Evolutionary conservation across 73 alveolate genomes (phyloP).

Genomic region (Stentor coeruleus): DNA sequence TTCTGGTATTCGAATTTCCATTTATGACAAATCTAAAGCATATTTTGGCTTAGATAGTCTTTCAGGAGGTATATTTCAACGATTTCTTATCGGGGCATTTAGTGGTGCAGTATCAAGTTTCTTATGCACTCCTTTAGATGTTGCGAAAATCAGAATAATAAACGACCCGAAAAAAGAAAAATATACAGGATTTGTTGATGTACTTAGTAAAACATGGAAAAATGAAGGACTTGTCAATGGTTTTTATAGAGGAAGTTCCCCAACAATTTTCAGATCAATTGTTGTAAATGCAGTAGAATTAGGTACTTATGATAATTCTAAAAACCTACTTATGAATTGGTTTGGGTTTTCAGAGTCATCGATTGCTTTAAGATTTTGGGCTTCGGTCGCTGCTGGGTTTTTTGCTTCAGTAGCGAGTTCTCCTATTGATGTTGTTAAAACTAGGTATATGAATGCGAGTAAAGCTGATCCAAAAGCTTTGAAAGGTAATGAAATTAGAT

Average conservation of each 20-base stretch:
- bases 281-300: slow-evolving; percentile 36
- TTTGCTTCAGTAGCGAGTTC: slow-evolving; percentile 41
- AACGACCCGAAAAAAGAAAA: slow-evolving; percentile 31
- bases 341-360: slow-evolving; percentile 23
- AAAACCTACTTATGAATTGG: slow-evolving; percentile 8
- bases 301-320: slow-evolving; percentile 36
- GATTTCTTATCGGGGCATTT: slow-evolving; percentile 32
- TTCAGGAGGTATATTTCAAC: slow-evolving; percentile 28
- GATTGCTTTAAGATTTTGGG: slow-evolving; percentile 28
- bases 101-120: slow-evolving; percentile 42
- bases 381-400: slow-evolving; percentile 41
- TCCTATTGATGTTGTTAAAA: slow-evolving; percentile 44
- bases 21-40: slow-evolving; percentile 34
- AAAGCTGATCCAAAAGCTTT: slow-evolving; percentile 26
- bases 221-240: slow-evolving; percentile 35
- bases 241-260: slow-evolving; percentile 28
- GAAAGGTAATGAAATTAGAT: slow-evolving; percentile 30
- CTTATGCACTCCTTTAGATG: slow-evolving; percentile 49
- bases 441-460: slow-evolving; percentile 26
- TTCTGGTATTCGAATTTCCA: slow-evolving; percentile 38
- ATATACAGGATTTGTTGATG: slow-evolving; percentile 28
- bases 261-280: slow-evolving; percentile 31
- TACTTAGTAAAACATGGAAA: slow-evolving; percentile 24
- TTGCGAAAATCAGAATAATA: slow-evolving; percentile 36
- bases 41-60: slow-evolving; percentile 27